Percentiles rank a stretch among this genome's conserved stretches.
Conservation (phyloP, 2,329 filamentous ascomycete genomes). For the Penicillium sp. region DNA sequence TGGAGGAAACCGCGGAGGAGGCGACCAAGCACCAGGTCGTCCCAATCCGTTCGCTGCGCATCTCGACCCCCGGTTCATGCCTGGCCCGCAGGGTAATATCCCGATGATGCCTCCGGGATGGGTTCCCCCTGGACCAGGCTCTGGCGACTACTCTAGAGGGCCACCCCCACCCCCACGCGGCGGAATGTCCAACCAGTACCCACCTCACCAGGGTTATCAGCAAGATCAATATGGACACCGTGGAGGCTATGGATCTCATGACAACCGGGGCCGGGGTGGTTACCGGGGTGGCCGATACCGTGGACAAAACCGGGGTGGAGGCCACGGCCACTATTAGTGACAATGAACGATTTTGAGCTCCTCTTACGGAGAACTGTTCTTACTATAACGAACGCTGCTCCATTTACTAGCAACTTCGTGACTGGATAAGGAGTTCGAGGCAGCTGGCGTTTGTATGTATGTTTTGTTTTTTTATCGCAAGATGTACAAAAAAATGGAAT, state of each 20-base stretch:
- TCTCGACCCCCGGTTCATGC: constrained; percentile 48
- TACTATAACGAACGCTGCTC: not conserved
- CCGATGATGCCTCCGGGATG: constrained; percentile 41
- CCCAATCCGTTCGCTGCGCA: constrained; percentile 55
- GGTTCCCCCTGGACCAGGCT: constrained; percentile 36
- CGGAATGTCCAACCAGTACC: constrained; percentile 33
- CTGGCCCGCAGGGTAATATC: constrained; percentile 34
- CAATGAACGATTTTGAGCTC: not conserved
- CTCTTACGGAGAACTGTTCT: not conserved
- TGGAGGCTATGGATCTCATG: constrained; percentile 25
- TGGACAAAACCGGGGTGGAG: constrained; percentile 36
- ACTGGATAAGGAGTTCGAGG: constrained; percentile 1
- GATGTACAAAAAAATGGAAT: constrained; percentile 13
- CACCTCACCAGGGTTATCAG: constrained; percentile 21
- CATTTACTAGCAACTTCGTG: constrained; percentile 8
- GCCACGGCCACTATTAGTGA: constrained; percentile 44
- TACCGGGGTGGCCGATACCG: constrained; percentile 29
- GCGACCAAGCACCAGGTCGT: constrained; percentile 57
- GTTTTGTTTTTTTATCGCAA: not conserved
- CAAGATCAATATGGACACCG: constrained; percentile 26
- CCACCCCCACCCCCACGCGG: constrained; percentile 46
- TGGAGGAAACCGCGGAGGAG: constrained; percentile 51
- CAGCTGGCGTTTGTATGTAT: constrained; percentile 13
- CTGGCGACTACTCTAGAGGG: constrained; percentile 38
- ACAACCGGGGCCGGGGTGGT: constrained; percentile 18